Evolutionary conservation across 2,329 filamentous ascomycete genomes (phyloP).

Genomic region (Aspergillus candidus): DNA sequence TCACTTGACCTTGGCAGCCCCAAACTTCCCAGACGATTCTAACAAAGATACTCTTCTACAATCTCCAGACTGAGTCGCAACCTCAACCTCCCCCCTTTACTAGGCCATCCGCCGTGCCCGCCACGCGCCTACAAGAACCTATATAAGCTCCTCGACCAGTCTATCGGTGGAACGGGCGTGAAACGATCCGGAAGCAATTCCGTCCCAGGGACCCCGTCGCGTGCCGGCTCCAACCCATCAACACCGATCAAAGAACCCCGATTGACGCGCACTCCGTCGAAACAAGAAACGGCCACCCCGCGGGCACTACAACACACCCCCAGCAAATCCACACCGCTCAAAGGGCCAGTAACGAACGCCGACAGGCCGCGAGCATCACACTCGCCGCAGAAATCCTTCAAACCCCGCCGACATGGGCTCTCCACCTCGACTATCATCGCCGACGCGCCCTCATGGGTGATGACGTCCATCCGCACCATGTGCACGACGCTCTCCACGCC

Average conservation of each 20-base stretch:
- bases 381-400: constrained; percentile 15
- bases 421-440: constrained; percentile 25
- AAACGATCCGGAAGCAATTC: constrained; percentile 31
- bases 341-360: constrained; percentile 25
- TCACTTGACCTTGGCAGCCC: background rate
- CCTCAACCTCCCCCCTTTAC: constrained; percentile 70
- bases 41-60: background rate
- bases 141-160: constrained; percentile 70
- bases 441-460: constrained; percentile 59
- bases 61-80: constrained; percentile 63
- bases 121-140: constrained; percentile 79
- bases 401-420: constrained; percentile 14
- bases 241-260: constrained; percentile 31
- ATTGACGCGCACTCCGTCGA: constrained; percentile 23
- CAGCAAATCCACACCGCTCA: constrained; percentile 37
- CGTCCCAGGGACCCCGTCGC: constrained; percentile 27
- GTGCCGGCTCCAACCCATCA: constrained; percentile 28
- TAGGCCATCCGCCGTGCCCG: constrained; percentile 68
- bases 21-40: background rate
- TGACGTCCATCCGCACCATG: constrained; percentile 60
- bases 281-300: constrained; percentile 21
- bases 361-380: constrained; percentile 17
- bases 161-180: constrained; percentile 44
- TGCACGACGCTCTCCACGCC: constrained; percentile 57
- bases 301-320: constrained; percentile 35